phyloP scores from a whole-genome alignment of 257 asterid species.

The Solanum acaule region DNA sequence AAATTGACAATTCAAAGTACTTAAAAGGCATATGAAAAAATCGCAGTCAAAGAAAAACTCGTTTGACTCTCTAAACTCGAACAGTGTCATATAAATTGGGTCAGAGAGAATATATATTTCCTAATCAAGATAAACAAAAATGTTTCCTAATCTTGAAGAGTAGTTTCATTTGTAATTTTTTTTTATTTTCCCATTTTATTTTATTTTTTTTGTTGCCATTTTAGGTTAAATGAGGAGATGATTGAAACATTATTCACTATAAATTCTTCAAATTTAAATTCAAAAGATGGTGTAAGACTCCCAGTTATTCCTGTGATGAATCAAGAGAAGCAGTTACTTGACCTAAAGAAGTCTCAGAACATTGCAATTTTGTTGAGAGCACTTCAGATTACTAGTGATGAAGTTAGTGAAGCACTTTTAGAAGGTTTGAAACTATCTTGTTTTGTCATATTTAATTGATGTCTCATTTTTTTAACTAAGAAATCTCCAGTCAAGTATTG shows the following conservation, averaged over 20 bases:
- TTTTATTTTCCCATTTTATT: background rate
- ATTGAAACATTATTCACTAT: slow-evolving; percentile 54
- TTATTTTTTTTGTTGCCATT: background rate
- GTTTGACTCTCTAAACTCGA: background rate
- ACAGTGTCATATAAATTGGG: background rate
- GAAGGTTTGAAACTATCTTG: slow-evolving; percentile 29
- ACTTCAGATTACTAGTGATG: slow-evolving; percentile 55
- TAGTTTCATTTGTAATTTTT: slow-evolving; percentile 3
- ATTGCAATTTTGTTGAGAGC: slow-evolving; percentile 66
- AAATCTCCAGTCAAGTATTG: too few relatives aligned
- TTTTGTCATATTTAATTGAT: background rate
- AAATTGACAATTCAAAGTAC: background rate
- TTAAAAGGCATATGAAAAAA: too few relatives aligned
- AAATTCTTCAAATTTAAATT: slow-evolving; percentile 29
- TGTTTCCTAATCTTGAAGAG: background rate
- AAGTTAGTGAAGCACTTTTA: slow-evolving; percentile 72
- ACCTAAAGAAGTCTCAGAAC: slow-evolving; percentile 75
- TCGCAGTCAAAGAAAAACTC: background rate
- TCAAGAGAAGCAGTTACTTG: slow-evolving; percentile 56
- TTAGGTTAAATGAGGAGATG: slow-evolving; percentile 81
- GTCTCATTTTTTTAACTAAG: background rate
- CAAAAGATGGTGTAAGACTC: slow-evolving; percentile 29
- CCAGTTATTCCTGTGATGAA: slow-evolving; percentile 5
- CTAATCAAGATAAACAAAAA: background rate
- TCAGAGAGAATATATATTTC: background rate